Conservation (phyloP, 148 eudicot species). For the Polygonum maritimum region DNA sequence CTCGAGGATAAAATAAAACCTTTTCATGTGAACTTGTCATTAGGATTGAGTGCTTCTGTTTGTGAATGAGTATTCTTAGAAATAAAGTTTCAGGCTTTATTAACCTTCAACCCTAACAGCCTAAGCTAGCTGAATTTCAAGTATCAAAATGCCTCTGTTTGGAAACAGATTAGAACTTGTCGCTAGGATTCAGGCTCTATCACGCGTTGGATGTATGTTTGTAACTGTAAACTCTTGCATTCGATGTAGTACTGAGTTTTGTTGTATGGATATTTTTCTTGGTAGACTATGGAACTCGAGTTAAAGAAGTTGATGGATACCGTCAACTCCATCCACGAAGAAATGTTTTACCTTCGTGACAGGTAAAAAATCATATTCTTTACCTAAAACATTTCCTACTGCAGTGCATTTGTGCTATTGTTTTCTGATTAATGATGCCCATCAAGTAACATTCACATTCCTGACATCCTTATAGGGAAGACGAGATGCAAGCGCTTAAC, state of each 20-base stretch:
- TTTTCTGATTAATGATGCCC: background rate
- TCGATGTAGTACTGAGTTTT: background rate
- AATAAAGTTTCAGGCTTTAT: background rate
- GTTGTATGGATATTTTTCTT: background rate
- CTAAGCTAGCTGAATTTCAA: background rate
- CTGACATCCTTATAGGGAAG: conserved; percentile 40
- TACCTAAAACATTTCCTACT: background rate
- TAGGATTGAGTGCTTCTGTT: too few relatives aligned
- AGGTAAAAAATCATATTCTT: conserved; percentile 28
- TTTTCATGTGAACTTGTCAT: background rate
- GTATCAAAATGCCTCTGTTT: background rate
- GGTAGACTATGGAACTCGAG: conserved; percentile 78
- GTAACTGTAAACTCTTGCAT: background rate
- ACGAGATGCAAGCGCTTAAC: conserved; percentile 83
- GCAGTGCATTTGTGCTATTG: background rate
- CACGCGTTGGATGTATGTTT: background rate
- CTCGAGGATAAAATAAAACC: background rate
- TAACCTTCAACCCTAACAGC: background rate
- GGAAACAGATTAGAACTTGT: background rate
- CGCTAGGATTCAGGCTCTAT: background rate
- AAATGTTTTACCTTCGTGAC: conserved; percentile 84
- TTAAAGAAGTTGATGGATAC: conserved; percentile 71
- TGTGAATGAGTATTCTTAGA: too few relatives aligned
- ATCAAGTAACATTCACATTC: background rate
- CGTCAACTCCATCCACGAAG: conserved; percentile 64